phyloP scores from a whole-genome alignment of 2,329 filamentous ascomycete species.

The Lachnellula subtilissima region DNA sequence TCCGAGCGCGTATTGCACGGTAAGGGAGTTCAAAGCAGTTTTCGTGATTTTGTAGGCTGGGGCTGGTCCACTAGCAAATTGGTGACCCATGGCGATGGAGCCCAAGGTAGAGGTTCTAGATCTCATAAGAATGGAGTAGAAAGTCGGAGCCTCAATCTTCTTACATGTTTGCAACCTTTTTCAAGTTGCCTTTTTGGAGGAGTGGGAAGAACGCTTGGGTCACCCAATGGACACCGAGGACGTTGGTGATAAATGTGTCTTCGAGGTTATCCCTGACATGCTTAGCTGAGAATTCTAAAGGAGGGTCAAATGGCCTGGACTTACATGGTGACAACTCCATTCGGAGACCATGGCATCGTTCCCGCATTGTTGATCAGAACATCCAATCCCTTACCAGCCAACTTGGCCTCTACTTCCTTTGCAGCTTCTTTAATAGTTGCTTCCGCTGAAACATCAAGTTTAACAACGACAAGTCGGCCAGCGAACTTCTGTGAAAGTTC shows the following conservation, averaged over 20 bases:
- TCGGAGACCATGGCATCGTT: not conserved
- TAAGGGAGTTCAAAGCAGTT: conserved; percentile 44
- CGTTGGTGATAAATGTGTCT: conserved; percentile 33
- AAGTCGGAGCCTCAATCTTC: not conserved
- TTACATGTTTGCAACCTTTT: conserved; percentile 20
- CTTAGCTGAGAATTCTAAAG: not conserved
- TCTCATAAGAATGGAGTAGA: not conserved
- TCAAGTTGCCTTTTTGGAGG: conserved; percentile 11
- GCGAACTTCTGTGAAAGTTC: conserved; percentile 33
- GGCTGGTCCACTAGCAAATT: conserved; percentile 35
- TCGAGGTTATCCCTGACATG: conserved; percentile 23
- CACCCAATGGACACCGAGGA: conserved; percentile 36
- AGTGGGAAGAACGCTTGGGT: conserved; percentile 27
- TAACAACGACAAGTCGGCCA: conserved; percentile 35
- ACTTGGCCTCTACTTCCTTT: conserved; percentile 28
- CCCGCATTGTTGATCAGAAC: conserved; percentile 44
- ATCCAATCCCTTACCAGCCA: conserved; percentile 39
- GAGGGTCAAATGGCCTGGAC: not conserved
- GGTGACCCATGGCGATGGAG: conserved; percentile 13
- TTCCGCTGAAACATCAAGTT: conserved; percentile 35
- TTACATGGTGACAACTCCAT: conserved; percentile 8
- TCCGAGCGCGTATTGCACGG: conserved; percentile 37
- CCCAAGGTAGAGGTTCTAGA: conserved; percentile 5
- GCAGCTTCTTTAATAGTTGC: conserved; percentile 34
- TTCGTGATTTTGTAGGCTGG: conserved; percentile 44